phyloP scores from a whole-genome alignment of 495 filamentous ascomycete genomes.

The Pyrenula massariospora region DNA sequence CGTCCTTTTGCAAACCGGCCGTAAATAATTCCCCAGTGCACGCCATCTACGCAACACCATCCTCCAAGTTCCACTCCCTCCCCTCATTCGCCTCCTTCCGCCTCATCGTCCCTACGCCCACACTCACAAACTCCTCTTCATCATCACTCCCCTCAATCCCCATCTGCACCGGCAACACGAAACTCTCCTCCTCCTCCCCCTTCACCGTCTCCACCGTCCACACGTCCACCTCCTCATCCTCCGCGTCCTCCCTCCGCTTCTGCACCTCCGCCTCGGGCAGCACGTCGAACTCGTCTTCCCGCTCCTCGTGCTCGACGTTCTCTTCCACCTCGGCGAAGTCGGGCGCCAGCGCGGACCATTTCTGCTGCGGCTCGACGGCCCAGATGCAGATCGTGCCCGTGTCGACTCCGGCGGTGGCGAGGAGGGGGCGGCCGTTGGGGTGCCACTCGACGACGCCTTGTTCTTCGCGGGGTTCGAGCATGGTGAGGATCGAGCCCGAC shows the following conservation, averaged over 20 bases:
- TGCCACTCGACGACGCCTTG: constrained; percentile 96
- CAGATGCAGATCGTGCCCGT: constrained; percentile 83
- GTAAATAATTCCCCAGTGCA: too few relatives aligned
- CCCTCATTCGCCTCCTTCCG: constrained; percentile 56
- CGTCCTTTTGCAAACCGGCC: too few relatives aligned
- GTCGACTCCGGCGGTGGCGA: constrained; percentile 85
- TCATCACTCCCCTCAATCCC: constrained; percentile 66
- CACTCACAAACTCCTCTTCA: constrained; percentile 81
- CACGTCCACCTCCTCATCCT: constrained; percentile 85
- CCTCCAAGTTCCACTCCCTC: constrained; percentile 29
- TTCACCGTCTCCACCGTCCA: constrained; percentile 61
- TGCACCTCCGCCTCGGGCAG: constrained; percentile 91
- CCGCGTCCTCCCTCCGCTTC: constrained; percentile 74
- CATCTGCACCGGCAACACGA: constrained; percentile 78
- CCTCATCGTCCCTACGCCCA: constrained; percentile 75
- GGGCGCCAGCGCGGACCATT: constrained; percentile 92
- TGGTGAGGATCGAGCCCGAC: constrained; percentile 87
- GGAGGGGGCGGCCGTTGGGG: constrained; percentile 62
- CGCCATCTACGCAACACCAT: not conserved
- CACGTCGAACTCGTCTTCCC: constrained; percentile 96
- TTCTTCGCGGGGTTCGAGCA: constrained; percentile 92
- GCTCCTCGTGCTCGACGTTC: constrained; percentile 91
- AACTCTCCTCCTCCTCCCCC: constrained; percentile 45
- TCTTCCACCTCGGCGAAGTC: constrained; percentile 98
- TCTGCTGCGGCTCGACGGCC: constrained; percentile 83